Base-by-base conservation (phyloP, 202 grass and related monocot genomes). In the Elaeis oleifera region DNA sequence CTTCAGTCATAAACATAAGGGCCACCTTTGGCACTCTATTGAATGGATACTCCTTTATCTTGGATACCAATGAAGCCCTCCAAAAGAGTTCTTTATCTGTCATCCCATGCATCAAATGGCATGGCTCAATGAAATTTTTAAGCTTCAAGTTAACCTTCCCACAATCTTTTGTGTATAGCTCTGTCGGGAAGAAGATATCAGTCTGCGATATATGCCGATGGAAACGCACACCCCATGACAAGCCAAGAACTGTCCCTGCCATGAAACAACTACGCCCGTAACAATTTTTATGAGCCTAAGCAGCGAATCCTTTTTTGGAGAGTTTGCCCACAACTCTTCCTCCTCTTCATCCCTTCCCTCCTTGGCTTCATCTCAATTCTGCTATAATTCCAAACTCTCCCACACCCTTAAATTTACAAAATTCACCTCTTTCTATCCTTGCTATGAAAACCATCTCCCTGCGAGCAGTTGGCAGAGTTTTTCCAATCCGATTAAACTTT, bases 21-120 rank as follows among this genome's bases (percentile, higher is more conserved):
- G 63, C 63, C 23, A 66, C 63, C 63, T 66, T 66, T 8, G 63
- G 49, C 49, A 27, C 63, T 17, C 63, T 53, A 6, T 66, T 15
- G n/a, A 66, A 66, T 1, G 63, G 63, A 25, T 53, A 19, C 24
- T 66, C 49, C 14, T 50, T 50, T 50, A 66, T 66, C 49, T 66
- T 66, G 0, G 63, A 50, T 2, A 66, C 61, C 61, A 64, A 23
- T 0, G 61, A 64, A 13, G 61, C 61, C 36, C 61, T 50, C 61
- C 63, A 65, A 51, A 51, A 28, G 62, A 65, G 62, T 36, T 65
- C 48, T 15, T 65, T 20, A 11, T 65, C 62, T 1, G 48, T 51
- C 62, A 65, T 65, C 20, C 48, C 50, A 24, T 65, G 62, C 20
- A 51, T 51, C 62, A 65, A 26, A 32, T 65, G 19, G 19, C 32